Evolutionary conservation across 805 yeast species (phyloP).

Genomic region (Candida caryicola): DNA sequence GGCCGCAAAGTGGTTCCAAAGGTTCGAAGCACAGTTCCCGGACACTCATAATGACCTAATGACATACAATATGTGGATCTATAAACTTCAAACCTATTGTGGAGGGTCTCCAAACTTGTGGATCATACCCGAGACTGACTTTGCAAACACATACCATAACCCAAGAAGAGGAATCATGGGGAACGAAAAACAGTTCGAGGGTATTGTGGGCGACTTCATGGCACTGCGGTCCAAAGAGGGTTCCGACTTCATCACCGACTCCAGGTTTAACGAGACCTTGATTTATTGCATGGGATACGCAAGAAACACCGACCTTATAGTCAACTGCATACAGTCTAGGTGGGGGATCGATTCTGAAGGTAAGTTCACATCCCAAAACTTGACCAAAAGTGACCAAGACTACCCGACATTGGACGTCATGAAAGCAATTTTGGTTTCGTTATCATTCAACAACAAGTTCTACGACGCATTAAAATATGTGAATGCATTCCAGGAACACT

Average conservation of each 20-base stretch:
- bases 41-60: conserved; percentile 14
- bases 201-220: conserved; percentile 23
- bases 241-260: conserved; percentile 14
- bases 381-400: conserved; percentile 12
- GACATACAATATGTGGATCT: conserved; percentile 36
- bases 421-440: conserved; percentile 29
- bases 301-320: conserved; percentile 18
- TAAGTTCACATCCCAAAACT: conserved; percentile 5
- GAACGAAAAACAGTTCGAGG: conserved; percentile 18
- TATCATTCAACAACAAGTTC: conserved; percentile 31
- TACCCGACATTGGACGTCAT: conserved; percentile 26
- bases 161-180: conserved; percentile 20
- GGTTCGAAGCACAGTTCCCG: conserved; percentile 26
- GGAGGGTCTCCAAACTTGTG: conserved; percentile 35
- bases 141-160: conserved; percentile 13
- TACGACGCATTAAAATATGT: conserved; percentile 33
- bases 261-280: conserved; percentile 23
- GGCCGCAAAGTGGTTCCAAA: conserved; percentile 38
- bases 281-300: conserved; percentile 35
- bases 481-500: conserved; percentile 34
- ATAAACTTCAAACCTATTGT: conserved; percentile 28
- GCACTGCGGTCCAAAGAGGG: conserved; percentile 8
- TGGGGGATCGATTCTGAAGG: conserved; percentile 34
- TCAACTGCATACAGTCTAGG: conserved; percentile 22
- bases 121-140: conserved; percentile 22